Evolutionary conservation across 1,139 yeast species (phyloP), one percentile per base, ranked within the genome.

Genomic region (Saccharomyces hybrid): DNA sequence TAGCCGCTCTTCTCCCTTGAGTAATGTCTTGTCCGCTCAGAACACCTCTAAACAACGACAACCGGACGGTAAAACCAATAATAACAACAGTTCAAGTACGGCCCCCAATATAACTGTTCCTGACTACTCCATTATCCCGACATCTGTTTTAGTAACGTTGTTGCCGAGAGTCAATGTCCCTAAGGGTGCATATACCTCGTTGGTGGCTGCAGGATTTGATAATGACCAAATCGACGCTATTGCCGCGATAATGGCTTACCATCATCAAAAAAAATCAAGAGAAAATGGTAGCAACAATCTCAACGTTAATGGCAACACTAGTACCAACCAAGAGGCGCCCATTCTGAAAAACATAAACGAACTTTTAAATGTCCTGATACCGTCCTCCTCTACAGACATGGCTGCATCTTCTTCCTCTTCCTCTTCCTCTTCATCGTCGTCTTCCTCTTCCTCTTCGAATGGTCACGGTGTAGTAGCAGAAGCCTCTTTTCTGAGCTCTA

Each of bases 201-300:
- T 86, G 50, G 78, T 77, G 16, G 78, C 81, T 21, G 88, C 85
- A 1, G 93, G 93, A 0, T 74, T 85, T 50, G 75, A 82, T 5
- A 81, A 78, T 58, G 82, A 81, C 49, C 91, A 86, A 66, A 84
- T 86, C 21, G 89, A 84, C 64, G 81, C 88, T 2, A 73, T 86
- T 47, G 82, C 88, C 26, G 88, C 88, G 0, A 73, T 86, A 54
- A 81, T 85, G 46, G 91, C 90, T 0, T 86, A 83, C 62, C 86
- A 85, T 66, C 86, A 83, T 66, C 61, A 59, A 54, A 61, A 63
- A 52, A 63, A 60, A 49, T 49, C 48, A 21, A 55, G 52, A 28
- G 52, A 51, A 27, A 53, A 48, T 14, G 8, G 24, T 19, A 46
- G 12, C 7, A 26, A 3, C n/a, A 32, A 32, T n/a, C 42, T 7